Evolutionary conservation across 139 green algal species (phyloP).

Genomic region (Chlorella sp.): DNA sequence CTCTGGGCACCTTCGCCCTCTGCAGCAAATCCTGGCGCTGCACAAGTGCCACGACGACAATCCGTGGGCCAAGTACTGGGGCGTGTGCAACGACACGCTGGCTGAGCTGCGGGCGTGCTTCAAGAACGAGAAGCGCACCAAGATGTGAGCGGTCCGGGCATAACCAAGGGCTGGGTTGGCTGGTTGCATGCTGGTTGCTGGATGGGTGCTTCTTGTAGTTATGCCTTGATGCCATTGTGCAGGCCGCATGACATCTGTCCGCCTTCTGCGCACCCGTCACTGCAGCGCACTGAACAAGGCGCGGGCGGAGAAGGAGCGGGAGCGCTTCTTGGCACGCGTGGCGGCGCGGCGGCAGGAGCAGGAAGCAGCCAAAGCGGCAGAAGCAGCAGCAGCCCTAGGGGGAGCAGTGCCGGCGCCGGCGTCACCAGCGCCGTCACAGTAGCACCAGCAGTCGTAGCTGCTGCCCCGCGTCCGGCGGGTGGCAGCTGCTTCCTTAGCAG

Average conservation of each 20-base stretch:
- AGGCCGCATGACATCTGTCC: no score
- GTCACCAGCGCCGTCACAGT: neutral
- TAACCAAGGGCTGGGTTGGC: no score
- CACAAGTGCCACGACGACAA: slow-evolving; percentile 74
- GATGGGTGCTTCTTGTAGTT: neutral
- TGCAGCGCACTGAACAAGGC: slow-evolving; percentile 38
- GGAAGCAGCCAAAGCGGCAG: slow-evolving; percentile 1
- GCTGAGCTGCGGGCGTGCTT: slow-evolving; percentile 77
- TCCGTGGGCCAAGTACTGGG: slow-evolving; percentile 71
- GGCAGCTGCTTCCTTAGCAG: neutral
- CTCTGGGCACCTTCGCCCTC: neutral
- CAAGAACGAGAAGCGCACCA: slow-evolving; percentile 77
- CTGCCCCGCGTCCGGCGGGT: neutral
- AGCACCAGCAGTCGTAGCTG: neutral
- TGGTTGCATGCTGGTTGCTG: neutral
- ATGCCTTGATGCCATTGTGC: no score
- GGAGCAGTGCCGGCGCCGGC: neutral
- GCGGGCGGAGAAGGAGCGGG: slow-evolving; percentile 28
- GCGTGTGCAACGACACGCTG: slow-evolving; percentile 79
- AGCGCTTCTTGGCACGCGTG: slow-evolving; percentile 31
- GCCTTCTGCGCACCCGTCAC: no score
- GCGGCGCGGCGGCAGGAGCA: neutral
- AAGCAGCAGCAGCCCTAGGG: neutral
- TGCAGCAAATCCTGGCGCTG: slow-evolving; percentile 80
- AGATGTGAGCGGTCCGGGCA: slow-evolving; percentile 44